phyloP scores from a whole-genome alignment of 495 filamentous ascomycete species.

The Hypoxylon intermedium region DNA sequence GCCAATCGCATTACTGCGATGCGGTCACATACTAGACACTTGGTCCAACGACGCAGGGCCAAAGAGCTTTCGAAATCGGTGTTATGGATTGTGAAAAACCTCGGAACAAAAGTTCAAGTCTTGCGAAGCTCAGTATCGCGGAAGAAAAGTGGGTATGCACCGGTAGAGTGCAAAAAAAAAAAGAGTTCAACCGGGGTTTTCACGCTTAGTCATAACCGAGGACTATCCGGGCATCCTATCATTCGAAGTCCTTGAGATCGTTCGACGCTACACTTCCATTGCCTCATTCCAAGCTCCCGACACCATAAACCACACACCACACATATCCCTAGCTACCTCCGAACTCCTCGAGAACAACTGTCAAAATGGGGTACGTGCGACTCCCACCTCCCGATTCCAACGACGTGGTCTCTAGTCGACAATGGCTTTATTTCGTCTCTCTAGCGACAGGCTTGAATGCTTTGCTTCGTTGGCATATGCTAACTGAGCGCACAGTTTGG shows the following conservation, averaged over 20 bases:
- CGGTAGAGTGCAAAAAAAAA: neutral
- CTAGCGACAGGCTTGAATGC: slow-evolving; percentile 1
- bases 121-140: neutral
- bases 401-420: neutral
- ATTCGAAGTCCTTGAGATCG: slow-evolving; percentile 25
- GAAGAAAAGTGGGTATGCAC: neutral
- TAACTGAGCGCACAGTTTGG: slow-evolving; percentile 55
- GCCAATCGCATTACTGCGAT: slow-evolving; percentile 43
- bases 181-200: slow-evolving; percentile 31
- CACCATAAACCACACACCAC: slow-evolving; percentile 15
- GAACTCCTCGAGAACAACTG: slow-evolving; percentile 14
- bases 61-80: neutral
- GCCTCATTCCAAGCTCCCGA: slow-evolving; percentile 29
- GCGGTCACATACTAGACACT: slow-evolving; percentile 28
- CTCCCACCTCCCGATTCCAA: neutral
- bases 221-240: slow-evolving; percentile 31
- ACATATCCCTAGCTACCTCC: slow-evolving; percentile 7
- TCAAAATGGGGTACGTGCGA: slow-evolving; percentile 39
- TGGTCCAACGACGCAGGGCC: neutral
- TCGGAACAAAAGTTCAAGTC: neutral
- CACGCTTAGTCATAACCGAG: slow-evolving; percentile 38
- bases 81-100: neutral
- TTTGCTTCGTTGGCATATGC: slow-evolving; percentile 15
- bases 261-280: slow-evolving; percentile 31
- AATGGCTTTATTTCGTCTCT: slow-evolving; percentile 11